These are phyloP conservation scores for Nothophoma quercina DNA, from an alignment of 2,329 filamentous ascomycete species.

Conservation along the genomic window DNA sequence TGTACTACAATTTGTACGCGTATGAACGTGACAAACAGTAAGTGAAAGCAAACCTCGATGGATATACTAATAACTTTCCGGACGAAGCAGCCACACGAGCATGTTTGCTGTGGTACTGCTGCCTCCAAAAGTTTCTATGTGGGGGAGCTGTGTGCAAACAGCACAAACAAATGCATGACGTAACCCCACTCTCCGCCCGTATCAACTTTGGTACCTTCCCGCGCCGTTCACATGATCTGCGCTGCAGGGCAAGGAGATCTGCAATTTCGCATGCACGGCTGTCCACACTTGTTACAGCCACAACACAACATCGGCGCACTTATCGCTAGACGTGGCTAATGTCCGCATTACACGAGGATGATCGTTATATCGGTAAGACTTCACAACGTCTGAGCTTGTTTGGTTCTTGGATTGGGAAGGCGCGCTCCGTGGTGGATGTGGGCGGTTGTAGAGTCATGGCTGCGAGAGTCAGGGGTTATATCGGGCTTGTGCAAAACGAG, in stretches of 20 bases:
- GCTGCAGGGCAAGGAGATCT: constrained; percentile 18
- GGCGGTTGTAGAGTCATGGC: neutral
- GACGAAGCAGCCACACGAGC: neutral
- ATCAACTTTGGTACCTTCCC: neutral
- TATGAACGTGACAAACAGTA: neutral
- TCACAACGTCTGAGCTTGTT: neutral
- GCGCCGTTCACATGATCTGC: constrained; percentile 6
- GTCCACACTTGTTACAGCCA: constrained; percentile 2
- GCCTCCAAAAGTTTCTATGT: neutral
- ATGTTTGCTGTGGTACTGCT: neutral
- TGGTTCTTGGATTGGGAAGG: too few relatives aligned
- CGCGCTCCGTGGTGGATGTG: too few relatives aligned
- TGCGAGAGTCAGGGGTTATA: neutral
- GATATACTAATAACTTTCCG: neutral
- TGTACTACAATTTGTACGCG: neutral
- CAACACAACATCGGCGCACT: neutral
- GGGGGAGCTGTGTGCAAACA: constrained; percentile 11
- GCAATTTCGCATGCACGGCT: constrained; percentile 11
- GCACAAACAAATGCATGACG: constrained; percentile 12
- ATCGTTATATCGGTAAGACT: constrained; percentile 7
- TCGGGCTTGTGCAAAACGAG: neutral
- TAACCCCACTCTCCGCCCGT: neutral
- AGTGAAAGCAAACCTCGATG: neutral
- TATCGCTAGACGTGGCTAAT: neutral
- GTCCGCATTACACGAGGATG: neutral